Evolutionary conservation across 2,329 filamentous ascomycete species (phyloP), one percentile per base, ranked within the genome.

Genomic region (Alternaria tenuissima): DNA sequence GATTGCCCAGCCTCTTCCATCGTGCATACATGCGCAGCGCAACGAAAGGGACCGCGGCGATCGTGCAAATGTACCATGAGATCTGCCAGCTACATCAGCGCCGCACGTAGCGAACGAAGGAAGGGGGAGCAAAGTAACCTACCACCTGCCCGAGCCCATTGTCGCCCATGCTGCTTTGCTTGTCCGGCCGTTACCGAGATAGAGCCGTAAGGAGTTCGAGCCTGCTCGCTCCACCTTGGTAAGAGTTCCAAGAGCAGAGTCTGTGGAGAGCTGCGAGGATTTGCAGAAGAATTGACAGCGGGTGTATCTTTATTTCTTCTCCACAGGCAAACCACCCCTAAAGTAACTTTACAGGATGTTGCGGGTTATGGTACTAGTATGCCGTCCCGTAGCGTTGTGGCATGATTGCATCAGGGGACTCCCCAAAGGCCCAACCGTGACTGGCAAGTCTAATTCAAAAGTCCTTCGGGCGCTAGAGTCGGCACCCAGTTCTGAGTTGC

Each of bases 1-100:
- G 57, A 14, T 59, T 63, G 22, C 70, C 70, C 46, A 78, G 64
- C 51, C 71, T 73, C 22, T 43, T 57, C 67, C 68, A 68, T 49
- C 75, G 74, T 30, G 72, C 63, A 53, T 68, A 69, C 54, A 77
- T 60, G 53, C 76, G 68, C 28, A 72, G 62, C 7, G 55, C 57
- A 2, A 78, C 63, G 24, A 78, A 78, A 16, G 71, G 61, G 5
- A 71, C 30, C 1, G 71, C 67, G 36, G 67, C 67, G 34, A 61
- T 61, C 2, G 65, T 81, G 38, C 65, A 76, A 41, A 81, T 77
- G 20, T 80, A 77, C 66, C 73, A 68, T 7, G 80, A 81, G 52
- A 70, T 66, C 41, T 72, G 44, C 34, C 20, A 44, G 18, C 20
- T 20, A 20, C 18, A 30, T 65, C 34, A 68, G 57, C 42, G n/a